Base-by-base conservation (phyloP, 306 rosid genomes). In the Arachis hypogaea region DNA sequence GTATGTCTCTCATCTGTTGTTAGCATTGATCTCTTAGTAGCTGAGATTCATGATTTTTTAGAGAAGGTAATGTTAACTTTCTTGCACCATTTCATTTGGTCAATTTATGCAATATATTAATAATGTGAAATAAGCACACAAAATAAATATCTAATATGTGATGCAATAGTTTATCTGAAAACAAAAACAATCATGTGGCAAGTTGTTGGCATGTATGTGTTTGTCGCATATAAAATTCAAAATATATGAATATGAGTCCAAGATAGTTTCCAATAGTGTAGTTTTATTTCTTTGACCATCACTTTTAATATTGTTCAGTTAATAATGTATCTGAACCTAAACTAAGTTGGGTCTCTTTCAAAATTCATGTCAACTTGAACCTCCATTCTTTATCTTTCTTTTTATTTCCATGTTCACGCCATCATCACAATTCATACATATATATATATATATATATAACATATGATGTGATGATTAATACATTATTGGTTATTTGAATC, bases 21-120 rank as follows among this genome's bases (percentile, higher is more conserved):
- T 85, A 82, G 74, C 64, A 57, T 81, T 51, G 91, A 91, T 63
- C 82, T 82, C 73, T 84, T 91, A 73, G 68, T 81, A 80, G 87
- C 76, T 45, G 89, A 84, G 78, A 79, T 91, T 69, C 82, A 58
- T 73, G 47, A 75, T 73, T 83, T 89, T 73, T 69, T 91, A 69
- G 91, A 81, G 83, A 89, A 93, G 93, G 98, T 90, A 59, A 59
- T 61, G 79, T 30, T 47, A 14, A 14, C 14, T 14, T 14, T 14
- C 14, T 73, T 33, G 77, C 63, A 68, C 69, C n/a, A 63, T 44
- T 82, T 69, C 66, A 7, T 66, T 9, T 6, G 63, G 59, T 38
- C 38, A 28, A 63, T 55, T 58, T 59, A 63, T 5, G 69, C 52
- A 8, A 30, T 43, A 68, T 55, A 65, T 69, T 70, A 46, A 73